phyloP scores from a whole-genome alignment of 2,329 filamentous ascomycete genomes.

The Apiospora marii region DNA sequence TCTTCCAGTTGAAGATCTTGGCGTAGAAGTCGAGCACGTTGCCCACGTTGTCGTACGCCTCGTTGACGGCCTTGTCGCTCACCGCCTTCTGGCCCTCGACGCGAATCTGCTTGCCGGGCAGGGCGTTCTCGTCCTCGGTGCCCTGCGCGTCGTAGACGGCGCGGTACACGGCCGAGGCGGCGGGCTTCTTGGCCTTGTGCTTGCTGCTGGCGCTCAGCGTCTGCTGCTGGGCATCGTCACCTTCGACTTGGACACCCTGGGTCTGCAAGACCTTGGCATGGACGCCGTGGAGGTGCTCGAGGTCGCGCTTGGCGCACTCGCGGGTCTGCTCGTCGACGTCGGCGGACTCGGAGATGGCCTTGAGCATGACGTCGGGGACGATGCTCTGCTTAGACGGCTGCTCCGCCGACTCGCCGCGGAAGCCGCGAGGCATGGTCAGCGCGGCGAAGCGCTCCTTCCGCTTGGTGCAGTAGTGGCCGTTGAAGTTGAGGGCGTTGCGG shows the following conservation, averaged over 20 bases:
- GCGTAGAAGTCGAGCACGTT: constrained; percentile 58
- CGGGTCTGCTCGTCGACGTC: constrained; percentile 49
- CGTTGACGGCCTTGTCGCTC: constrained; percentile 54
- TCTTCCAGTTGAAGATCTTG: constrained; percentile 57
- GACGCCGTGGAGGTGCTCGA: constrained; percentile 48
- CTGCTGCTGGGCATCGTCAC: constrained; percentile 31
- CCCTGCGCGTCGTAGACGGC: constrained; percentile 55
- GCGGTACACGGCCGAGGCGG: constrained; percentile 42
- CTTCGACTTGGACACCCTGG: constrained; percentile 33
- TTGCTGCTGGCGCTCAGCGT: constrained; percentile 27
- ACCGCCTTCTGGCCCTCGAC: constrained; percentile 50
- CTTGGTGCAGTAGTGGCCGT: constrained; percentile 41
- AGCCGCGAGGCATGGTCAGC: constrained; percentile 44
- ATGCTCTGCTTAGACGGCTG: constrained; percentile 39
- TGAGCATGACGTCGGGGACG: constrained; percentile 50
- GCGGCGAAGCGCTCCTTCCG: constrained; percentile 46
- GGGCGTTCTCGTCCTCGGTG: constrained; percentile 42
- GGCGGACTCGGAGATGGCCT: constrained; percentile 47
- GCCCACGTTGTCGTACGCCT: constrained; percentile 59
- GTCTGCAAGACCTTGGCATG: constrained; percentile 42
- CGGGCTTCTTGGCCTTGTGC: constrained; percentile 30
- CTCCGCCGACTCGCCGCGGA: constrained; percentile 31
- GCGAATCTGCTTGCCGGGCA: constrained; percentile 53
- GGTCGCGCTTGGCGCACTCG: constrained; percentile 46
- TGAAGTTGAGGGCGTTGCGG: constrained; percentile 44